Percentiles rank a stretch among this genome's conserved stretches.
Evolutionary conservation across 129 eudicot species (phyloP).

Genomic region (Artemisia annua): DNA sequence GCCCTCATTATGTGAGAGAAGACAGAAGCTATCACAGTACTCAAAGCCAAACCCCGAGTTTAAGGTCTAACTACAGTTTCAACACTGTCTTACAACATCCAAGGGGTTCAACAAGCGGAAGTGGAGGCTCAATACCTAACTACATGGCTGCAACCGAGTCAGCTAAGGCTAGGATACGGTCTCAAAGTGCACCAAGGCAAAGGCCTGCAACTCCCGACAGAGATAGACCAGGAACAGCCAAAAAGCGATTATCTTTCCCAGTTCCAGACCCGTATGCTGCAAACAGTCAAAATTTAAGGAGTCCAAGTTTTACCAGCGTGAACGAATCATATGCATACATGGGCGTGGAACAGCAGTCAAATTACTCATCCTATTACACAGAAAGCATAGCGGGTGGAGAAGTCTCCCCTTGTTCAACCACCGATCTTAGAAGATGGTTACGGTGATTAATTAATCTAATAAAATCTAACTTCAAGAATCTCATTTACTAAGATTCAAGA

Average conservation of each 20-base stretch:
- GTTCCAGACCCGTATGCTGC: slow-evolving; percentile 53
- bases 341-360: slow-evolving; percentile 70
- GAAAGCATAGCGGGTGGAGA: slow-evolving; percentile 76
- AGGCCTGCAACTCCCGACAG: slow-evolving; percentile 71
- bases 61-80: slow-evolving; percentile 66
- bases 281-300: slow-evolving; percentile 50
- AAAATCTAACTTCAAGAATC: slow-evolving; percentile 25
- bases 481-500: slow-evolving; percentile 10
- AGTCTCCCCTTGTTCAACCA: slow-evolving; percentile 81
- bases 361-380: slow-evolving; percentile 64
- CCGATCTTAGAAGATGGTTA: slow-evolving; percentile 68
- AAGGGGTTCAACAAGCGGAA: slow-evolving; percentile 34
- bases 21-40: slow-evolving; percentile 57
- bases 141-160: slow-evolving; percentile 95
- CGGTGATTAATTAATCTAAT: slow-evolving; percentile 42
- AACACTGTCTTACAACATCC: slow-evolving; percentile 39
- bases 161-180: slow-evolving; percentile 71
- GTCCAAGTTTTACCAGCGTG: slow-evolving; percentile 78
- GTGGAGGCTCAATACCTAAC: slow-evolving; percentile 52
- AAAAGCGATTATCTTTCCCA: slow-evolving; percentile 73
- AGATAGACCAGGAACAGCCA: slow-evolving; percentile 59
- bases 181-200: slow-evolving; percentile 86
- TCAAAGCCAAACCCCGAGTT: slow-evolving; percentile 70
- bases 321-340: slow-evolving; percentile 35
- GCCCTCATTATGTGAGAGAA: slow-evolving; percentile 67